Conservation (phyloP, 2,329 filamentous ascomycete genomes). For the Pseudogymnoascus sp. region DNA sequence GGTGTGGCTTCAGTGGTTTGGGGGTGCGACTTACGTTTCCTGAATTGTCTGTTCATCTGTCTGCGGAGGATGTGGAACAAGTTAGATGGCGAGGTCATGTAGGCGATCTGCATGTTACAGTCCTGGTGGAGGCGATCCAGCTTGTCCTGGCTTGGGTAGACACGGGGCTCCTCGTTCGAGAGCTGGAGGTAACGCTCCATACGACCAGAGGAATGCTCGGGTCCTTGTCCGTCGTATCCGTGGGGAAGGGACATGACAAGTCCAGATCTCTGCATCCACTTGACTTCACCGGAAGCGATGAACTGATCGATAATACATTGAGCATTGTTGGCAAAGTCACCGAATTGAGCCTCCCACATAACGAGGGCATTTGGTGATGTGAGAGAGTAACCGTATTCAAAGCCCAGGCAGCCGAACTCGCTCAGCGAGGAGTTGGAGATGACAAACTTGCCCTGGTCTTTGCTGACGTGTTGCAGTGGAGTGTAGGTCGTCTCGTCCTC, state of each 20-base stretch:
- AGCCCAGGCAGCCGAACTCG: slow-evolving; percentile 69
- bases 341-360: slow-evolving; percentile 99
- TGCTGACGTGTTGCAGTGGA: slow-evolving; percentile 77
- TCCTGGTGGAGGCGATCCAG: slow-evolving; percentile 96
- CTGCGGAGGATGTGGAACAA: slow-evolving; percentile 92
- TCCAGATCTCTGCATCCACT: slow-evolving; percentile 97
- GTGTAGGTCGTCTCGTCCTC: slow-evolving; percentile 90
- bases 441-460: slow-evolving; percentile 91
- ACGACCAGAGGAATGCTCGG: slow-evolving; percentile 94
- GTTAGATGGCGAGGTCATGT: slow-evolving; percentile 94
- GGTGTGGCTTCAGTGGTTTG: slow-evolving; percentile 6
- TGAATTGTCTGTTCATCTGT: slow-evolving; percentile 98
- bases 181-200: slow-evolving; percentile 97
- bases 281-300: slow-evolving; percentile 91
- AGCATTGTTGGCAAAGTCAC: slow-evolving; percentile 99
- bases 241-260: slow-evolving; percentile 94
- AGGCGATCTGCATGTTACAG: slow-evolving; percentile 98
- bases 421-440: slow-evolving; percentile 90
- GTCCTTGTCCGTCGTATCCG: slow-evolving; percentile 96
- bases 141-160: slow-evolving; percentile 83
- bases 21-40: slow-evolving; percentile 68
- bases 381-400: slow-evolving; percentile 97
- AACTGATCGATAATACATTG: slow-evolving; percentile 99
- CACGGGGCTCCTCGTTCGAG: slow-evolving; percentile 91
- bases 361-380: slow-evolving; percentile 95